phyloP scores from a whole-genome alignment of 176 grass and related monocot genomes.

The Pharus latifolius region DNA sequence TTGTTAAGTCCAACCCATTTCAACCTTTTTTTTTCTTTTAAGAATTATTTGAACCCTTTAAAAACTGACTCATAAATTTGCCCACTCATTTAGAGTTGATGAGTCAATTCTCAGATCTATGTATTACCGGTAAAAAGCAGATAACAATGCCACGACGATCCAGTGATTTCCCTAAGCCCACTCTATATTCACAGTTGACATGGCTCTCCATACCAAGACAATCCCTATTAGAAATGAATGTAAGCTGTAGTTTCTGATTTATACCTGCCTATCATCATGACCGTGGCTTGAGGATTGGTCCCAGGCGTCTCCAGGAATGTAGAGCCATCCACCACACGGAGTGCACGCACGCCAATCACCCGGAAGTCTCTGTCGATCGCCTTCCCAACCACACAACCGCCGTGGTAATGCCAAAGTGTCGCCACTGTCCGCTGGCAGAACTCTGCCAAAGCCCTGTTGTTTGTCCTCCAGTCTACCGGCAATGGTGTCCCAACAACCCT shows the following conservation, averaged over 20 bases:
- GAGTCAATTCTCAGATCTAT: too few relatives aligned
- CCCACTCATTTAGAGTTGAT: background rate
- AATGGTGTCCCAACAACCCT: slow-evolving; percentile 46
- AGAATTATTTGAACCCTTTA: too few relatives aligned
- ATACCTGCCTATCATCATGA: slow-evolving; percentile 98
- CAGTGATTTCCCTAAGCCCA: background rate
- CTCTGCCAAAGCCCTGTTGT: slow-evolving; percentile 28
- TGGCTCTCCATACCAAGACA: background rate
- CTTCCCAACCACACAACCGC: slow-evolving; percentile 59
- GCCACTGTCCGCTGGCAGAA: slow-evolving; percentile 68
- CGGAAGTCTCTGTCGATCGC: slow-evolving; percentile 74
- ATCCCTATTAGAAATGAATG: background rate
- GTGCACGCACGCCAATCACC: slow-evolving; percentile 29
- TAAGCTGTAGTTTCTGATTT: background rate
- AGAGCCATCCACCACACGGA: slow-evolving; percentile 77
- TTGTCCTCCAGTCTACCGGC: slow-evolving; percentile 39
- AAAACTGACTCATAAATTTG: too few relatives aligned
- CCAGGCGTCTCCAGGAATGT: slow-evolving; percentile 62
- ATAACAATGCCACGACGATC: background rate
- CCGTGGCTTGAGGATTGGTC: slow-evolving; percentile 82
- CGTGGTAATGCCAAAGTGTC: slow-evolving; percentile 92
- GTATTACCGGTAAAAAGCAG: background rate
- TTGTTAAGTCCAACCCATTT: too few relatives aligned
- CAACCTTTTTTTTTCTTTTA: too few relatives aligned
- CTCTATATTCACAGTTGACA: background rate